Conservation (phyloP, 1,139 yeast species). For the Candida sanyaensis region DNA sequence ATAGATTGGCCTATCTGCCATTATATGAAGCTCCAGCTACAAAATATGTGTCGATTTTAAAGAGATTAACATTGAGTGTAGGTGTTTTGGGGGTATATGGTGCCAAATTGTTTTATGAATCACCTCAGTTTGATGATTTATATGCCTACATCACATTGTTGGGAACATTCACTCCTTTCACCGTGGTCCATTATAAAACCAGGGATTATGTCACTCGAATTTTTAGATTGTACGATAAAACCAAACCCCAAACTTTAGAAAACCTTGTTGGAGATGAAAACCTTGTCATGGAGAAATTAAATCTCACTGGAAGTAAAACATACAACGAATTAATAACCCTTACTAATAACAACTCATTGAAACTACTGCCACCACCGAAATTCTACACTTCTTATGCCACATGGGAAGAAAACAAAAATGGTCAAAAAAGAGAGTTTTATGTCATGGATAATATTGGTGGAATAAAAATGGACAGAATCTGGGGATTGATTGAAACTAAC, state of each 20-base stretch:
- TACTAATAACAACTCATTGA: slow-evolving; percentile 41
- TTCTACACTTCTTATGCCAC: slow-evolving; percentile 56
- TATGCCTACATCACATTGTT: slow-evolving; percentile 47
- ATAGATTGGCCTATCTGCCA: slow-evolving; percentile 53
- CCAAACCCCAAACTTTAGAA: slow-evolving; percentile 66
- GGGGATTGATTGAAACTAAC: slow-evolving; percentile 76
- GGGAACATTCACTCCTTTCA: slow-evolving; percentile 49
- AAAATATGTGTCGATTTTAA: slow-evolving; percentile 55
- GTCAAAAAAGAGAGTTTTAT: slow-evolving; percentile 47
- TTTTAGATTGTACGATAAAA: slow-evolving; percentile 65
- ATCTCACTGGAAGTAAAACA: slow-evolving; percentile 65
- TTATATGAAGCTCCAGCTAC: slow-evolving; percentile 59
- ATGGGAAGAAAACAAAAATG: slow-evolving; percentile 50
- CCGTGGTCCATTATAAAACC: slow-evolving; percentile 56
- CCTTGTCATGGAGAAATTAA: slow-evolving; percentile 68
- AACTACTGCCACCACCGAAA: slow-evolving; percentile 33
- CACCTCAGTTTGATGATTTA: slow-evolving; percentile 57
- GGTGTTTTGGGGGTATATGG: slow-evolving; percentile 57
- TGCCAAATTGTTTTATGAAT: slow-evolving; percentile 54
- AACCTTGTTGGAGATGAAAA: slow-evolving; percentile 62
- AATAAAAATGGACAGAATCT: slow-evolving; percentile 75
- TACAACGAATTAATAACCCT: slow-evolving; percentile 61
- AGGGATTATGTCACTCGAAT: slow-evolving; percentile 71
- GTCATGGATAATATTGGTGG: slow-evolving; percentile 80
- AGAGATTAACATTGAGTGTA: slow-evolving; percentile 55